These are phyloP conservation scores for Boletus insuetus DNA, from an alignment of 768 basidiomycete species.

Conservation along the genomic window DNA sequence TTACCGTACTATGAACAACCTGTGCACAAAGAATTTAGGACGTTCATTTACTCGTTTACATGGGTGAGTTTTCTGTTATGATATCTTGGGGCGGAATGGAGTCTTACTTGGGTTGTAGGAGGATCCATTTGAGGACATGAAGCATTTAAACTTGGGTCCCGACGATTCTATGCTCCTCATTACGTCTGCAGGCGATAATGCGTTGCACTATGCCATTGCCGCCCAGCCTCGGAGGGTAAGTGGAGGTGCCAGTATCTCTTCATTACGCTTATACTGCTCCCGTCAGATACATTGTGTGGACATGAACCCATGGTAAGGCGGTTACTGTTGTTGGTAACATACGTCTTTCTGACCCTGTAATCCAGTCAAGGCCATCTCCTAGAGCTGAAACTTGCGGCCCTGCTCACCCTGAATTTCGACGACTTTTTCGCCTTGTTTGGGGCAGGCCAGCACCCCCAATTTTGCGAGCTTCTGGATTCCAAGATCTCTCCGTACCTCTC, in stretches of 20 bases:
- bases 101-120: slow-evolving; percentile 40
- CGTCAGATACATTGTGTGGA: slow-evolving; percentile 65
- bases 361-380: slow-evolving; percentile 69
- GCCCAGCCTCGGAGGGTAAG: slow-evolving; percentile 53
- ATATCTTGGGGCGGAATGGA: background rate
- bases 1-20: slow-evolving; percentile 69
- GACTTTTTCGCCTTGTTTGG: slow-evolving; percentile 72
- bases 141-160: slow-evolving; percentile 51
- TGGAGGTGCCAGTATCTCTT: background rate
- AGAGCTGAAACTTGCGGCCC: slow-evolving; percentile 73
- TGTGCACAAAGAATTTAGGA: slow-evolving; percentile 63
- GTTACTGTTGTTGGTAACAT: background rate
- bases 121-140: slow-evolving; percentile 74
- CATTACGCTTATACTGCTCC: background rate
- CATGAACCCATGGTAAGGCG: slow-evolving; percentile 59
- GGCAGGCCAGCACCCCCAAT: slow-evolving; percentile 54
- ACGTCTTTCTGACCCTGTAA: background rate
- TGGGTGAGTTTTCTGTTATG: slow-evolving; percentile 38
- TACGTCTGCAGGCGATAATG: slow-evolving; percentile 78
- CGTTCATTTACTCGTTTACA: slow-evolving; percentile 64
- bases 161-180: slow-evolving; percentile 72
- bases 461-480: slow-evolving; percentile 57
- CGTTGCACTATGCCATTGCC: slow-evolving; percentile 74
- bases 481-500: slow-evolving; percentile 67
- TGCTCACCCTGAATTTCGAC: slow-evolving; percentile 51